phyloP scores from a whole-genome alignment of 2,329 filamentous ascomycete genomes.

The Alternaria rosae region DNA sequence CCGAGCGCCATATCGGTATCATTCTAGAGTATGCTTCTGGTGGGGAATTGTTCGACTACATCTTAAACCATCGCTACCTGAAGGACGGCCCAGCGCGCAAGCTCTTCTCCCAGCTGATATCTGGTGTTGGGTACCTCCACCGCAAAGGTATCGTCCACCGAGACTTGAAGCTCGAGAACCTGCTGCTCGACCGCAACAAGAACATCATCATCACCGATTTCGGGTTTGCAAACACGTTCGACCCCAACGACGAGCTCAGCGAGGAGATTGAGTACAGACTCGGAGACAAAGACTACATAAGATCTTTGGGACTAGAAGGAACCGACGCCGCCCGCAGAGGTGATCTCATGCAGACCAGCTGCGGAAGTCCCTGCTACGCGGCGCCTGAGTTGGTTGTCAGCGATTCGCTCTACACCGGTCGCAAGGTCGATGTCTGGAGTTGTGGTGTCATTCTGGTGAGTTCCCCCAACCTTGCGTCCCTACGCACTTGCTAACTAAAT shows the following conservation, averaged over 20 bases:
- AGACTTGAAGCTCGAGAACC: conserved; percentile 94
- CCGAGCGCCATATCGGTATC: conserved; percentile 95
- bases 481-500: conserved; percentile 15
- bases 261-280: conserved; percentile 91
- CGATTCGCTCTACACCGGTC: conserved; percentile 94
- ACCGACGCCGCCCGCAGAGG: conserved; percentile 80
- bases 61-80: conserved; percentile 93
- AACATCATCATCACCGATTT: conserved; percentile 99
- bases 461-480: conserved; percentile 30
- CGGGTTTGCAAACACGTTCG: conserved; percentile 97
- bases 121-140: conserved; percentile 95
- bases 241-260: conserved; percentile 82
- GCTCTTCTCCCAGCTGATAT: conserved; percentile 93
- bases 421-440: conserved; percentile 99
- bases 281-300: conserved; percentile 86
- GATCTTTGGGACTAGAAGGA: conserved; percentile 84
- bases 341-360: conserved; percentile 98
- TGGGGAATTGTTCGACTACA: conserved; percentile 97
- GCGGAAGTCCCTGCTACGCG: conserved; percentile 96
- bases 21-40: conserved; percentile 98
- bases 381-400: conserved; percentile 97
- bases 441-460: conserved; percentile 97
- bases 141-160: conserved; percentile 99
- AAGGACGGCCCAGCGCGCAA: conserved; percentile 91
- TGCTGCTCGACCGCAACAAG: conserved; percentile 91